Evolutionary conservation across 2,329 filamentous ascomycete genomes (phyloP), one percentile per base, ranked within the genome.

Genomic region (Dothideomycetes sp.): DNA sequence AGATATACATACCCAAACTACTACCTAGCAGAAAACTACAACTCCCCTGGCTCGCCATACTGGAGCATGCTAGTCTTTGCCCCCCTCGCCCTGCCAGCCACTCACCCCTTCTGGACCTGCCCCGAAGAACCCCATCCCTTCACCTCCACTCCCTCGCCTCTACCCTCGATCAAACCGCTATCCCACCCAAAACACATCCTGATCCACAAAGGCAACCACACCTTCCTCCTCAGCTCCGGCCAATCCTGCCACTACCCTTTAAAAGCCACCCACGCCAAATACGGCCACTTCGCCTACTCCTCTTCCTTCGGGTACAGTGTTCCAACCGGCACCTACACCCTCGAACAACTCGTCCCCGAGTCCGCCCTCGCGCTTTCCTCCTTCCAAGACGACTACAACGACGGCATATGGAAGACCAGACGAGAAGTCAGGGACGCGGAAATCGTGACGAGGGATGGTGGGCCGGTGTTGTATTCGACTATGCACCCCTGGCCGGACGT

Each of bases 231-330:
- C 5, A 81, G 76, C 3, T 83, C 79, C 0, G 83, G 84, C 1
- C 83, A 89, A 56, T 79, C 79, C n/a, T 88, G 83, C 59, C 79
- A 82, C 57, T 88, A 88, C 54, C 79, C 83, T 0, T 79, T 88
- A 67, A 84, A 84, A 59, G 82, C 80, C 39, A 84, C 82, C 0
- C 82, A 88, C 56, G 81, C 83, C 45, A 88, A 88, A 53, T 88
- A 88, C 57, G 83, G 83, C 34, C 73, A 76, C 44, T 87, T 88
- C 54, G 81, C 81, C 4, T 88, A 88, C 60, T 82, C 77, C 52
- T 79, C 79, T 38, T 74, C 79, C 0, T 88, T 84, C 56, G 81
- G 71, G 15, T 88, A 87, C 61, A 84, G 79, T 0, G 83, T 87
- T 0, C 81, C 83, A 0, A 83, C 82, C 0, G 83, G 84, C 0